A percentile compares a stretch with the other conserved stretches of the same genome.
phyloP scores from a whole-genome alignment of 2,329 filamentous ascomycete genomes.

The Dactylellina drechsleri region DNA sequence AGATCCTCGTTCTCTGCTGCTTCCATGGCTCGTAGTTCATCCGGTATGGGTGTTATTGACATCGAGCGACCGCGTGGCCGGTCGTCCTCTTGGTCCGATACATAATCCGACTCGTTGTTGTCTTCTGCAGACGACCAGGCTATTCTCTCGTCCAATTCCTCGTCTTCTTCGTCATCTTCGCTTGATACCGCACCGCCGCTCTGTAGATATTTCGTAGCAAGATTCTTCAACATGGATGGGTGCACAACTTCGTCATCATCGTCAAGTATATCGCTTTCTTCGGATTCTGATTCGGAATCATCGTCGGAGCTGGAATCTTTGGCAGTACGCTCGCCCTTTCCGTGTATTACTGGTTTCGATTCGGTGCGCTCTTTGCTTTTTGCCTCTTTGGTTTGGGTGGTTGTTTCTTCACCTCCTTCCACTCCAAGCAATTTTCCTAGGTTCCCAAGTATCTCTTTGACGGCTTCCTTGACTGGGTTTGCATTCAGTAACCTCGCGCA shows the following conservation, averaged over 20 bases:
- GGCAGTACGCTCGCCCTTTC: background rate
- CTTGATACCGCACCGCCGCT: slow-evolving; percentile 32
- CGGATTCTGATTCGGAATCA: background rate
- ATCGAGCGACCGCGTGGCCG: slow-evolving; percentile 48
- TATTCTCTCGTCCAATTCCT: slow-evolving; percentile 42
- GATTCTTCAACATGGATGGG: slow-evolving; percentile 51
- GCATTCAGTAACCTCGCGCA: slow-evolving; percentile 68
- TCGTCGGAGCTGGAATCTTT: background rate
- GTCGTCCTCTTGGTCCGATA: slow-evolving; percentile 22
- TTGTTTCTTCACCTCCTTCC: slow-evolving; percentile 26
- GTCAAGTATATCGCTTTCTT: slow-evolving; percentile 15
- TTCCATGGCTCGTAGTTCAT: slow-evolving; percentile 28
- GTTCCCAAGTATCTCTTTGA: slow-evolving; percentile 61
- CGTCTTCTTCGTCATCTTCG: slow-evolving; percentile 43
- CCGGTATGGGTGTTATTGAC: slow-evolving; percentile 52
- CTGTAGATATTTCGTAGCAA: slow-evolving; percentile 50
- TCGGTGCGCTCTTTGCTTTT: background rate
- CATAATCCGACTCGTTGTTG: slow-evolving; percentile 14
- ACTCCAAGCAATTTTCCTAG: slow-evolving; percentile 25
- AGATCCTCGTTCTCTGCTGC: slow-evolving; percentile 40
- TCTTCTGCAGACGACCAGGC: slow-evolving; percentile 45
- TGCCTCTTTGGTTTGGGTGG: slow-evolving; percentile 13
- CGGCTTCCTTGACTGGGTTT: slow-evolving; percentile 66
- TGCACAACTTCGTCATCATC: slow-evolving; percentile 36
- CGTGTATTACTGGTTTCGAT: slow-evolving; percentile 19